phyloP scores from a whole-genome alignment of 129 eudicot species.

The Pseudognaphalium luteoalbum region DNA sequence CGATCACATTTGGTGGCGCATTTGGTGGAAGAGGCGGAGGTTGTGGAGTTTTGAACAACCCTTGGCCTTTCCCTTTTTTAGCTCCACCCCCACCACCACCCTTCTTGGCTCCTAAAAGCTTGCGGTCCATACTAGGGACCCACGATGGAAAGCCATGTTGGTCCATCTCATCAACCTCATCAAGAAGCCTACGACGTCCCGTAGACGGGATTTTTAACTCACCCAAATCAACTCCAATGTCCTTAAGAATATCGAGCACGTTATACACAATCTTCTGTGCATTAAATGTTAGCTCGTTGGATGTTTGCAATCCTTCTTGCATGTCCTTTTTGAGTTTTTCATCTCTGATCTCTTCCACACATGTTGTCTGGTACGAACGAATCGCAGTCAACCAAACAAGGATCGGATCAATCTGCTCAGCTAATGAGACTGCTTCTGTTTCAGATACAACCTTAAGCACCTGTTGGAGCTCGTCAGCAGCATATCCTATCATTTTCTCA shows the following conservation, averaged over 20 bases:
- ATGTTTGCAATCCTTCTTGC: conserved; percentile 40
- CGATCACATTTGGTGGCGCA: conserved; percentile 55
- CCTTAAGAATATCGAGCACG: conserved; percentile 39
- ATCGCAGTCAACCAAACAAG: conserved; percentile 55
- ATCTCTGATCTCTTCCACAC: conserved; percentile 46
- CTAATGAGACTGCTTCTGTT: conserved; percentile 34
- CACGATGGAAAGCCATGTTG: conserved; percentile 54
- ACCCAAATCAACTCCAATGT: conserved; percentile 34
- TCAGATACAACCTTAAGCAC: conserved; percentile 45
- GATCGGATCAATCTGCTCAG: conserved; percentile 43
- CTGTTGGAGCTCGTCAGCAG: conserved; percentile 46
- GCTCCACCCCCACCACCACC: not conserved
- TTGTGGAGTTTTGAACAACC: conserved; percentile 36
- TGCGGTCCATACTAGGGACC: conserved; percentile 53
- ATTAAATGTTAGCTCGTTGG: conserved; percentile 62
- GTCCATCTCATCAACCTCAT: conserved; percentile 29
- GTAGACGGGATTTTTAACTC: conserved; percentile 25
- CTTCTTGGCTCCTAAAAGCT: conserved; percentile 41
- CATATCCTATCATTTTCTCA: conserved; percentile 51
- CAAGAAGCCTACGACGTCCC: conserved; percentile 46
- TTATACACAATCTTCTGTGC: conserved; percentile 54
- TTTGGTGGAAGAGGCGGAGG: conserved; percentile 36
- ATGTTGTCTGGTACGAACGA: conserved; percentile 41
- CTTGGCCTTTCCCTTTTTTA: conserved; percentile 25
- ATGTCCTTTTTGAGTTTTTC: conserved; percentile 43